Evolutionary conservation across 257 asterid genomes (phyloP).

Genomic region (Coffea canephora): DNA sequence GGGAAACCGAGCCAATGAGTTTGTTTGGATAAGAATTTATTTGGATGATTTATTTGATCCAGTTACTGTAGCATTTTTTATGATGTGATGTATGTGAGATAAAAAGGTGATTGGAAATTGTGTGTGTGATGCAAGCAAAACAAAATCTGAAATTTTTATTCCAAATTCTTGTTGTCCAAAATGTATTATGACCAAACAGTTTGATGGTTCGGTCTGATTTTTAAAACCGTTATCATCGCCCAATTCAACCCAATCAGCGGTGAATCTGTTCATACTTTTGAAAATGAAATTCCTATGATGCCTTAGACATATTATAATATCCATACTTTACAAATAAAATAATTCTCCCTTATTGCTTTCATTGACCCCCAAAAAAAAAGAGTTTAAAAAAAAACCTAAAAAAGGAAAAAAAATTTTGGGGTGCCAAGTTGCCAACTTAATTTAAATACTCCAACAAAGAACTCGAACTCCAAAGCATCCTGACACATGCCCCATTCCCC

Average conservation of each 20-base stretch:
- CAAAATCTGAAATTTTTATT: too few relatives aligned
- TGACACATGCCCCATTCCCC: slow-evolving; percentile 43
- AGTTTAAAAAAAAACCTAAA: neutral
- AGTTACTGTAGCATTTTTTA: too few relatives aligned
- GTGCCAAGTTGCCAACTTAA: neutral
- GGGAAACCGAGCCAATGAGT: neutral
- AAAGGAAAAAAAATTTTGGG: neutral
- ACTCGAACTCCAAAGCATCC: slow-evolving; percentile 19
- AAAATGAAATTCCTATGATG: slow-evolving; percentile 1
- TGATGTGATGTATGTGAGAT: too few relatives aligned
- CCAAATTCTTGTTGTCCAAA: too few relatives aligned
- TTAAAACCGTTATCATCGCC: neutral
- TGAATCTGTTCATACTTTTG: neutral
- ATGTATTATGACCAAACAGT: neutral
- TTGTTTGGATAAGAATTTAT: too few relatives aligned
- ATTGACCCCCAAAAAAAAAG: neutral
- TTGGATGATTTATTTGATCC: too few relatives aligned
- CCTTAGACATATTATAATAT: neutral
- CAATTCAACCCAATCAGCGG: neutral
- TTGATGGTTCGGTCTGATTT: neutral
- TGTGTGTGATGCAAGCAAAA: too few relatives aligned
- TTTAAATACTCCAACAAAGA: neutral
- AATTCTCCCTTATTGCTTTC: neutral
- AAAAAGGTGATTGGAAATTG: too few relatives aligned
- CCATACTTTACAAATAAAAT: neutral